Conservation (phyloP, 495 filamentous ascomycete genomes). For the Apodospora peruviana region DNA sequence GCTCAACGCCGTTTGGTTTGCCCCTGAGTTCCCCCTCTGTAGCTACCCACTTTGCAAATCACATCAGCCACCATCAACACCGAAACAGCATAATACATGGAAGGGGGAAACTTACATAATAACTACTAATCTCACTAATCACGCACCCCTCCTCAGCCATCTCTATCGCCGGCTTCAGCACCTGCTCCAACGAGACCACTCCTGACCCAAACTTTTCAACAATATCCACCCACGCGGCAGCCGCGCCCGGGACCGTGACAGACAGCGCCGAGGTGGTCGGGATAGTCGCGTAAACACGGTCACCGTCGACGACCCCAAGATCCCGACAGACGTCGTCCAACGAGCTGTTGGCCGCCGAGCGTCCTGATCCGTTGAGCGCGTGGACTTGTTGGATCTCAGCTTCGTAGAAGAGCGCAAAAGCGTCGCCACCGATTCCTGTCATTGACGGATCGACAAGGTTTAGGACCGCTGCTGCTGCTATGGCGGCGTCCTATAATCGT, state of each 20-base stretch:
- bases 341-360: slow-evolving; percentile 53
- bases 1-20: slow-evolving; percentile 64
- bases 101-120: slow-evolving; percentile 39
- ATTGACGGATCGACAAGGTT: slow-evolving; percentile 78
- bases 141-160: slow-evolving; percentile 75
- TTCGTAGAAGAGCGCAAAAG: slow-evolving; percentile 79
- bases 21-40: slow-evolving; percentile 49
- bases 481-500: slow-evolving; percentile 13
- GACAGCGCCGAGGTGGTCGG: slow-evolving; percentile 61
- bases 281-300: slow-evolving; percentile 44
- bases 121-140: slow-evolving; percentile 63
- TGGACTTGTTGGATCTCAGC: slow-evolving; percentile 64
- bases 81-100: neutral
- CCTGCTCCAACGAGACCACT: slow-evolving; percentile 61
- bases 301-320: slow-evolving; percentile 54
- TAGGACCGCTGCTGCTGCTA: slow-evolving; percentile 54
- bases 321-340: slow-evolving; percentile 58
- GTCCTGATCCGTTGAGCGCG: slow-evolving; percentile 74
- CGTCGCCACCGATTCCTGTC: slow-evolving; percentile 81
- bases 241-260: slow-evolving; percentile 70
- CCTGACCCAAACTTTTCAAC: slow-evolving; percentile 75
- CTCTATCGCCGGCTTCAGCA: slow-evolving; percentile 68
- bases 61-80: neutral
- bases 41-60: slow-evolving; percentile 58
- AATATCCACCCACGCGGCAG: slow-evolving; percentile 81